These are phyloP conservation scores for Chrysoporthe deuterocubensis DNA, from an alignment of 2,329 filamentous ascomycete species.

Conservation along the genomic window DNA sequence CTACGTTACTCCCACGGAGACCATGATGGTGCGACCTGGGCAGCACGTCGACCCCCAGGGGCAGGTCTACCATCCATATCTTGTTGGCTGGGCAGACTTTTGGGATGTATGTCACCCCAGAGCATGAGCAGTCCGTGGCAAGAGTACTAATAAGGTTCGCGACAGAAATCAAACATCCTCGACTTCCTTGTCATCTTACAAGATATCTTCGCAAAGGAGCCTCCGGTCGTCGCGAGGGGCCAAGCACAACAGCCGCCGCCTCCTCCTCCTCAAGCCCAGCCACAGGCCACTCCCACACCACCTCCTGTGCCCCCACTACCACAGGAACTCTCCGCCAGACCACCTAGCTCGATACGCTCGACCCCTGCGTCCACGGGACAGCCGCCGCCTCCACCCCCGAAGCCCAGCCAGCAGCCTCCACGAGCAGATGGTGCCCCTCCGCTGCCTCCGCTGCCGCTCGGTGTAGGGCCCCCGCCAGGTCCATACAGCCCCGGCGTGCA, in stretches of 20 bases:
- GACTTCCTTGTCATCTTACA: constrained; percentile 83
- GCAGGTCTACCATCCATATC: constrained; percentile 92
- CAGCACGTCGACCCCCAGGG: constrained; percentile 96
- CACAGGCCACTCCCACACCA: constrained; percentile 46
- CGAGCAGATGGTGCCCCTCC: constrained; percentile 37
- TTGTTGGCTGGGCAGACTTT: constrained; percentile 85
- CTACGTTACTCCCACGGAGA: constrained; percentile 86
- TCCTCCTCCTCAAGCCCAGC: constrained; percentile 41
- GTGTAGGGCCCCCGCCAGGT: constrained; percentile 34
- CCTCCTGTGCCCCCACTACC: constrained; percentile 76
- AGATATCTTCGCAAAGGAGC: constrained; percentile 92
- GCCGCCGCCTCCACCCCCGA: constrained; percentile 60
- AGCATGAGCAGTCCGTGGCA: not conserved
- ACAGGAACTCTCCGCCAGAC: constrained; percentile 59
- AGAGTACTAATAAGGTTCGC: constrained; percentile 29
- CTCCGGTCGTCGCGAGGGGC: constrained; percentile 80
- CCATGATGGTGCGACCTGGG: constrained; percentile 87
- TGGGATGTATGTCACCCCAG: constrained; percentile 74
- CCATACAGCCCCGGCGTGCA: constrained; percentile 25
- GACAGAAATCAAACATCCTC: constrained; percentile 77
- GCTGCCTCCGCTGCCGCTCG: constrained; percentile 42
- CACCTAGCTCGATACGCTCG: constrained; percentile 41
- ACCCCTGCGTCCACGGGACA: constrained; percentile 39
- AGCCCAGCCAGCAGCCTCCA: constrained; percentile 45
- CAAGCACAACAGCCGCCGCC: constrained; percentile 49